These are phyloP conservation scores for Penicillium malachiteum DNA, from an alignment of 495 filamentous ascomycete species.

Conservation along the genomic window DNA sequence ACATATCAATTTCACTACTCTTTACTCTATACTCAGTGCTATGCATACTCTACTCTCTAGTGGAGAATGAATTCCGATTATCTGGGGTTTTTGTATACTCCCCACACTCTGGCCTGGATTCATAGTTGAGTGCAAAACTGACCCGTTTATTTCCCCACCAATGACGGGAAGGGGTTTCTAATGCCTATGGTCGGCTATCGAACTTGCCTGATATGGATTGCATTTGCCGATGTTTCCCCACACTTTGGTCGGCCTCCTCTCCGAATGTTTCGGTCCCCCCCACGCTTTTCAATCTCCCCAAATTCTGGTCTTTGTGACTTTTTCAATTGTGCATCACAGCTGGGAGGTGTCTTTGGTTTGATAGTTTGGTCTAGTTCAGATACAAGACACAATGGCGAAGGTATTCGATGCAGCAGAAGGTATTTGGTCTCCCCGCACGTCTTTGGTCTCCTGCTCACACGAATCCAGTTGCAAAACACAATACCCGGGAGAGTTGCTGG, in stretches of 20 bases:
- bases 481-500: constrained; percentile 81
- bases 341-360: background rate
- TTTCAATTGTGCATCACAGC: background rate
- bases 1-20: too few relatives aligned
- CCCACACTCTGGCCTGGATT: too few relatives aligned
- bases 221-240: constrained; percentile 31
- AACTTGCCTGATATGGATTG: constrained; percentile 29
- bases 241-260: constrained; percentile 20
- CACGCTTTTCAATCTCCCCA: background rate
- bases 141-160: constrained; percentile 15
- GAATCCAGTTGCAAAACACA: constrained; percentile 70
- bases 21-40: background rate
- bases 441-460: background rate
- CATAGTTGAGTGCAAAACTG: too few relatives aligned
- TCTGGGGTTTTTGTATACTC: background rate
- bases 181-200: constrained; percentile 31
- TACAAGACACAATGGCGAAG: constrained; percentile 32
- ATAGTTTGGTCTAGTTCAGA: background rate
- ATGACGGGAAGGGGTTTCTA: constrained; percentile 1
- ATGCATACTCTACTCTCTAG: too few relatives aligned
- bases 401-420: constrained; percentile 48
- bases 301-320: background rate
- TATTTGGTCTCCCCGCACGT: constrained; percentile 17
- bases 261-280: constrained; percentile 13
- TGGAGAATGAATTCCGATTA: background rate